These are phyloP conservation scores for Eragrostis curvula DNA, from an alignment of 176 grass and related monocot species.

Conservation along the genomic window DNA sequence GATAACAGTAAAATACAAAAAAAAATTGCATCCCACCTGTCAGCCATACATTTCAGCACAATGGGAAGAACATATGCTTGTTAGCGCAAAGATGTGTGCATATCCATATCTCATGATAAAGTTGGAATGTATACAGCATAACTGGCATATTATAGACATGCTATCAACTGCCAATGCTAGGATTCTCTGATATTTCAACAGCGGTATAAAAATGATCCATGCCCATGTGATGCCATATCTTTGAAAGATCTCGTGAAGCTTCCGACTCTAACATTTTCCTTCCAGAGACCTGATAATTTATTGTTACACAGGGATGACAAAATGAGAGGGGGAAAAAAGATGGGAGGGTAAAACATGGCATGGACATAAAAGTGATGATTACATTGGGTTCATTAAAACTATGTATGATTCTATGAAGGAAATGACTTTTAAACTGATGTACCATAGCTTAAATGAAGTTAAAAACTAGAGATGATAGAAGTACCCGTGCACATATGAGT, in stretches of 20 bases:
- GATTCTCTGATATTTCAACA: constrained; percentile 86
- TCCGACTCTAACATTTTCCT: constrained; percentile 85
- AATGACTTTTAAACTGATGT: background rate
- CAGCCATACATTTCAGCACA: too few relatives aligned
- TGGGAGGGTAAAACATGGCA: too few relatives aligned
- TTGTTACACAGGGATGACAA: background rate
- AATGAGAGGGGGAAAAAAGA: background rate
- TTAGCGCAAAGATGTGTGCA: background rate
- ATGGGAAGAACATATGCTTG: too few relatives aligned
- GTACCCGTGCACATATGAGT: background rate
- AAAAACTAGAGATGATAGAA: background rate
- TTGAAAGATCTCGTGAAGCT: constrained; percentile 85
- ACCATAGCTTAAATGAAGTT: background rate
- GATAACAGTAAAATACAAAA: too few relatives aligned
- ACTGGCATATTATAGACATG: constrained; percentile 96
- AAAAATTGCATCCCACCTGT: too few relatives aligned
- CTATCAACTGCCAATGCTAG: constrained; percentile 86
- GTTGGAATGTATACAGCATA: constrained; percentile 67
- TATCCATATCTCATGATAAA: background rate
- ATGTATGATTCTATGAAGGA: background rate
- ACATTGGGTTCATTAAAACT: background rate
- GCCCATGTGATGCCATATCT: constrained; percentile 91
- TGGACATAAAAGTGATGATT: background rate
- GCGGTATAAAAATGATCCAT: constrained; percentile 95
- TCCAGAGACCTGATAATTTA: constrained; percentile 58